These are phyloP conservation scores for Simmondsia chinensis DNA, from an alignment of 148 eudicot species.

Conservation along the genomic window DNA sequence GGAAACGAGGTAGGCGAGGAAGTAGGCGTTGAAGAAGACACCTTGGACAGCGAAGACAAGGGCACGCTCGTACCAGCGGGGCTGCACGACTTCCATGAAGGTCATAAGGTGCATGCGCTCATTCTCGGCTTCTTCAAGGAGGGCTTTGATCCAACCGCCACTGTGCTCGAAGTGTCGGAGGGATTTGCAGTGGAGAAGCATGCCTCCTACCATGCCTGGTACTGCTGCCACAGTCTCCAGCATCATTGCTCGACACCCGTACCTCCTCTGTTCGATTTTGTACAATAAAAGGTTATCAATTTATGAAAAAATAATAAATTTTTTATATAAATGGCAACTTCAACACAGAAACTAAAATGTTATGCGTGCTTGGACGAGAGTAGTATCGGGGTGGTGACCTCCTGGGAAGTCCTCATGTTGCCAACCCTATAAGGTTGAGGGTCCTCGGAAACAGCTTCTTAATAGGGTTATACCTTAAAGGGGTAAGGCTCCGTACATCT, in stretches of 20 bases:
- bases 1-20: constrained; percentile 52
- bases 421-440: too few species aligned
- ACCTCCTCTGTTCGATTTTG: constrained; percentile 64
- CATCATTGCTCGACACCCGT: constrained; percentile 92
- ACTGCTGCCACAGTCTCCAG: constrained; percentile 89
- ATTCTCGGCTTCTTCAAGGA: constrained; percentile 84
- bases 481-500: too few species aligned
- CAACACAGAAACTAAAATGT: too few species aligned
- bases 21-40: constrained; percentile 86
- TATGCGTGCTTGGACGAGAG: too few species aligned
- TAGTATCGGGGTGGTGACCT: too few species aligned
- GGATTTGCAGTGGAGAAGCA: constrained; percentile 85
- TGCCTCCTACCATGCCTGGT: constrained; percentile 91
- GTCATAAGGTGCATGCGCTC: constrained; percentile 98
- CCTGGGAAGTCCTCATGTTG: too few species aligned
- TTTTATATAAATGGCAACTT: too few species aligned
- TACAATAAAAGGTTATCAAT: too few species aligned
- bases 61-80: constrained; percentile 77
- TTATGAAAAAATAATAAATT: too few species aligned
- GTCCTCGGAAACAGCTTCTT: too few species aligned
- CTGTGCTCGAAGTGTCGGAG: constrained; percentile 75
- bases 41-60: constrained; percentile 75
- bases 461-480: too few species aligned
- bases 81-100: constrained; percentile 72
- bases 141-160: constrained; percentile 88